A percentile compares a stretch with the other conserved stretches of the same genome.
Evolutionary conservation across 805 yeast genomes (phyloP).

Genomic region (Blastobotrys attinorum): DNA sequence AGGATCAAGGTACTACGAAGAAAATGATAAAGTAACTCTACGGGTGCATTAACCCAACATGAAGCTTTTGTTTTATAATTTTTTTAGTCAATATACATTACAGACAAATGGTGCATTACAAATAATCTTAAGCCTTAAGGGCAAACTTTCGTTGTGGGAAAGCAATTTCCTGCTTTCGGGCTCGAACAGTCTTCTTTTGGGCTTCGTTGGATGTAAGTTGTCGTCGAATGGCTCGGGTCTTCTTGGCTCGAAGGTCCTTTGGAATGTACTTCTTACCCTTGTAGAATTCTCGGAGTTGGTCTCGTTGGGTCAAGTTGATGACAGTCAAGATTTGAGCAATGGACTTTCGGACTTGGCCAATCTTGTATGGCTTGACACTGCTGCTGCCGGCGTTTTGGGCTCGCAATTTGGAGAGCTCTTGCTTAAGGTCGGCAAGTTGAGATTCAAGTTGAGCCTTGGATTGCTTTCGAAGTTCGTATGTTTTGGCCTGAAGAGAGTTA

Average conservation of each 20-base stretch:
- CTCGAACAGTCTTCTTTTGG: conserved; percentile 73
- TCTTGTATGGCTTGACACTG: conserved; percentile 66
- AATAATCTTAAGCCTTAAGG: conserved; percentile 73
- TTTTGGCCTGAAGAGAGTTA: too few relatives aligned
- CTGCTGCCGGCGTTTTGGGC: conserved; percentile 93
- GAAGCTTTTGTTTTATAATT: too few relatives aligned
- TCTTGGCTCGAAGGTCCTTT: conserved; percentile 98
- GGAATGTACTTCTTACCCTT: conserved; percentile 80
- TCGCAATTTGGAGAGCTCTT: conserved; percentile 91
- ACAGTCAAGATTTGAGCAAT: conserved; percentile 97
- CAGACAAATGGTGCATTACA: not conserved
- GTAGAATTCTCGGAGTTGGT: conserved; percentile 90
- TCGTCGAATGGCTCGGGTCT: conserved; percentile 99
- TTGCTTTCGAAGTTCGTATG: conserved; percentile 94
- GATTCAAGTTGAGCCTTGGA: conserved; percentile 93
- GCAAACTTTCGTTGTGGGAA: conserved; percentile 99
- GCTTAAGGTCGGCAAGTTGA: conserved; percentile 92
- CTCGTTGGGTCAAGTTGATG: conserved; percentile 95
- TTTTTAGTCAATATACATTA: too few relatives aligned
- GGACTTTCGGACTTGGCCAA: conserved; percentile 95
- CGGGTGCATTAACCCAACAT: not conserved
- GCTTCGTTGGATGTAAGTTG: conserved; percentile 84
- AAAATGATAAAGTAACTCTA: not conserved
- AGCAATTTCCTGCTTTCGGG: conserved; percentile 86
- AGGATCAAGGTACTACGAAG: not conserved